phyloP scores from a whole-genome alignment of 1,139 yeast genomes.

The Candida sp. region DNA sequence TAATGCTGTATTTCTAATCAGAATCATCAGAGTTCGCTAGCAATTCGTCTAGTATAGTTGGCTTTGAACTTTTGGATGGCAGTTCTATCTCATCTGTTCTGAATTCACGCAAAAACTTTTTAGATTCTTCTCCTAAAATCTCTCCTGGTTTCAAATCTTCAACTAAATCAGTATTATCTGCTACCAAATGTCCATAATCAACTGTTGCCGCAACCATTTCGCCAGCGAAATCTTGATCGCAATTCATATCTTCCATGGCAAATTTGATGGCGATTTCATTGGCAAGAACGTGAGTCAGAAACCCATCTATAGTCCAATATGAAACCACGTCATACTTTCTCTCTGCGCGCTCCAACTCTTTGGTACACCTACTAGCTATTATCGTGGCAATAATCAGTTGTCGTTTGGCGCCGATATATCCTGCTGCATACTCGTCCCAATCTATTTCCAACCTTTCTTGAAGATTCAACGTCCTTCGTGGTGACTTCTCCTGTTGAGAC shows the following conservation, averaged over 20 bases:
- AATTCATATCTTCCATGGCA: slow-evolving; percentile 43
- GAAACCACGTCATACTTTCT: slow-evolving; percentile 39
- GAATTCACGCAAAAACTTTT: slow-evolving; percentile 10
- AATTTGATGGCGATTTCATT: slow-evolving; percentile 58
- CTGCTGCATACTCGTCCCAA: slow-evolving; percentile 50
- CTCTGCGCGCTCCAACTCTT: slow-evolving; percentile 21
- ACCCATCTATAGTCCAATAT: slow-evolving; percentile 61
- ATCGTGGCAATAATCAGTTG: slow-evolving; percentile 47
- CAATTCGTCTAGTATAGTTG: slow-evolving; percentile 1
- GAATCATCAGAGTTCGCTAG: slow-evolving; percentile 2
- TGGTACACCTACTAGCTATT: slow-evolving; percentile 24
- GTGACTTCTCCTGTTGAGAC: slow-evolving; percentile 29
- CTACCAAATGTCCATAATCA: slow-evolving; percentile 54
- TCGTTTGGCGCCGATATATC: slow-evolving; percentile 59
- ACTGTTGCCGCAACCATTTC: slow-evolving; percentile 41
- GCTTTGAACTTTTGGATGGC: not conserved
- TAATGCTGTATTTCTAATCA: not conserved
- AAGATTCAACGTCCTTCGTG: slow-evolving; percentile 41
- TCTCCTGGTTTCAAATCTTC: slow-evolving; percentile 25
- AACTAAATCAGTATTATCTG: slow-evolving; percentile 33
- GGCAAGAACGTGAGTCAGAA: slow-evolving; percentile 56
- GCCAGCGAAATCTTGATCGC: slow-evolving; percentile 40
- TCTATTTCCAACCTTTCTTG: slow-evolving; percentile 46
- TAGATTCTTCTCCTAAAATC: slow-evolving; percentile 11
- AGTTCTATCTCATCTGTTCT: not conserved